These are phyloP conservation scores for Verticillium isaacii DNA, from an alignment of 2,329 filamentous ascomycete genomes.

Conservation along the genomic window DNA sequence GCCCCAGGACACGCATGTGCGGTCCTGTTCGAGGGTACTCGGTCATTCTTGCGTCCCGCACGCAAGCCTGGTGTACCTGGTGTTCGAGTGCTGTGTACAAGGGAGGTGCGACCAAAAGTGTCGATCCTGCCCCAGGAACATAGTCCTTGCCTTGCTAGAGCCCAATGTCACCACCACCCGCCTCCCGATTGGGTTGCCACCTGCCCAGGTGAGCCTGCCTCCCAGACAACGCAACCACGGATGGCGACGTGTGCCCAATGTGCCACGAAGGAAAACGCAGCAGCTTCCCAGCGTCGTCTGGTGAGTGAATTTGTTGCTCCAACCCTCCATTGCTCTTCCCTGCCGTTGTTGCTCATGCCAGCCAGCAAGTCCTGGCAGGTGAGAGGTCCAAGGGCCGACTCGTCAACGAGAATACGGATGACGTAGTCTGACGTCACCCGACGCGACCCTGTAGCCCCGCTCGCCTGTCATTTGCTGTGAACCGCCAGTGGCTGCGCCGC, in stretches of 20 bases:
- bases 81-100: not conserved
- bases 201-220: not conserved
- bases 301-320: not conserved
- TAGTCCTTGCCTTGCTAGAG: not conserved
- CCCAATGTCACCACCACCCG: not conserved
- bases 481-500: not conserved
- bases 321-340: not conserved
- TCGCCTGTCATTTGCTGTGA: not conserved
- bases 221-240: not conserved
- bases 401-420: not conserved
- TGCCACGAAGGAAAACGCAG: not conserved
- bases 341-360: not conserved
- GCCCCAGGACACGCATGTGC: no score
- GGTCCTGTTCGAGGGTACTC: no score
- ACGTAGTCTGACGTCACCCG: slow-evolving; percentile 1
- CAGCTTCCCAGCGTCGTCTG: not conserved
- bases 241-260: not conserved
- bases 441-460: not conserved
- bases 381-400: not conserved
- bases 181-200: not conserved
- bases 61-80: not conserved
- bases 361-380: not conserved
- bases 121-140: not conserved
- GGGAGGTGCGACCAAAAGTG: not conserved
- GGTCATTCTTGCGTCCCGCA: no score